These are phyloP conservation scores for Diospyros lotus DNA, from an alignment of 148 eudicot species.

Conservation along the genomic window DNA sequence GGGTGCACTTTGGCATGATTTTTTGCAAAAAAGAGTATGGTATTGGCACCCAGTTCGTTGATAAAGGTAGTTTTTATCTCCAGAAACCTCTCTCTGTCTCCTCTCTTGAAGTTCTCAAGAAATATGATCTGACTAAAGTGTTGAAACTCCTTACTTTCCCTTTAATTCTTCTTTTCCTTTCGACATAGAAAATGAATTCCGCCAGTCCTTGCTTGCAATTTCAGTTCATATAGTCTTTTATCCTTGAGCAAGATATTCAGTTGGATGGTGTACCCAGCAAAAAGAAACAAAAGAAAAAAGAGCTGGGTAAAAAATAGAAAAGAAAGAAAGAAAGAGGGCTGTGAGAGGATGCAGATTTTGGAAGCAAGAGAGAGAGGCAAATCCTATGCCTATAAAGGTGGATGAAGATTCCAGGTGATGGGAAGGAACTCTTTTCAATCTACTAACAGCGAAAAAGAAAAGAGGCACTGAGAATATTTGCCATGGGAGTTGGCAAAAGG, in stretches of 20 bases:
- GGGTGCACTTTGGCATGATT: background rate
- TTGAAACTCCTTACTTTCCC: conserved; percentile 6
- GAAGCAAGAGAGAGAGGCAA: conserved; percentile 12
- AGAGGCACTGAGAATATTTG: conserved; percentile 42
- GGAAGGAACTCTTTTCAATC: conserved; percentile 17
- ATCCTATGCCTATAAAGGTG: background rate
- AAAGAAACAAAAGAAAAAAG: background rate
- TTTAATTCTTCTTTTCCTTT: background rate
- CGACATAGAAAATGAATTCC: background rate
- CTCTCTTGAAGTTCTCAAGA: background rate
- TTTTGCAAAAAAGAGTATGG: background rate
- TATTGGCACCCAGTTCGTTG: background rate
- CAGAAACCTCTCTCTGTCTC: background rate
- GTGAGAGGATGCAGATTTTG: conserved; percentile 8
- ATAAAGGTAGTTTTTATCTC: no score
- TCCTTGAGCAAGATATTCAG: no score
- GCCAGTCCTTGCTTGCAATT: conserved; percentile 1
- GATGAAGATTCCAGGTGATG: conserved; percentile 4
- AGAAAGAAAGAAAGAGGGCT: background rate
- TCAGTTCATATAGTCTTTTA: conserved; percentile 6
- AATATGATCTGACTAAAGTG: background rate
- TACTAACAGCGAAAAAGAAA: conserved; percentile 30
- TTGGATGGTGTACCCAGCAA: no score
- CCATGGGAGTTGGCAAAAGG: conserved; percentile 56
- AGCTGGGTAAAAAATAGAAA: background rate